Conservation (phyloP, 768 basidiomycete species). For the Mycena albidolilacea region DNA sequence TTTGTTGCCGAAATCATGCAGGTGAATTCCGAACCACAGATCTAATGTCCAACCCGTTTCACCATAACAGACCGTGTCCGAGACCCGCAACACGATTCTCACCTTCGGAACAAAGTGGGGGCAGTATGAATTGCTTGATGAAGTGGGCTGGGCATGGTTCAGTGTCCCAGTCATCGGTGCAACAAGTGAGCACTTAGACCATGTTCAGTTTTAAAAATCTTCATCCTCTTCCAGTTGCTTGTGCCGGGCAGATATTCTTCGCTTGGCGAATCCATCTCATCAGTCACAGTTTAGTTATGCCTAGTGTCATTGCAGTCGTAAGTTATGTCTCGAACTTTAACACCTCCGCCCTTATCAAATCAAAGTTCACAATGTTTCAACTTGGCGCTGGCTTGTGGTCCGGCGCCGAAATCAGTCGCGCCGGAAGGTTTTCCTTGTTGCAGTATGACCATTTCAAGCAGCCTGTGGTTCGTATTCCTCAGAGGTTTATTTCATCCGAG, state of each 20-base stretch:
- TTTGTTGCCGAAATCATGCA: constrained; percentile 38
- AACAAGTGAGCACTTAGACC: constrained; percentile 16
- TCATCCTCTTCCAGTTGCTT: constrained; percentile 34
- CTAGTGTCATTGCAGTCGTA: constrained; percentile 34
- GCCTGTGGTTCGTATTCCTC: constrained; percentile 11
- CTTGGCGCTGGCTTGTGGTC: constrained; percentile 19
- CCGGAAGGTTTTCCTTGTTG: constrained; percentile 12
- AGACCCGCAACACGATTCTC: constrained; percentile 37
- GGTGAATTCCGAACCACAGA: no score
- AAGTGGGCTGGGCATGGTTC: constrained; percentile 38
- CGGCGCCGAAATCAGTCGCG: constrained; percentile 6
- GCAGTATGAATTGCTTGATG: constrained; percentile 27
- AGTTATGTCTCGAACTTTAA: background rate
- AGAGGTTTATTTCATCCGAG: background rate
- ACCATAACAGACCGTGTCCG: constrained; percentile 30
- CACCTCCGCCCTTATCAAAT: background rate
- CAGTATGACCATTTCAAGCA: background rate
- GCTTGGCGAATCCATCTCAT: constrained; percentile 44
- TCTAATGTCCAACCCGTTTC: no score
- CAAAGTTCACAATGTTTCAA: constrained; percentile 13
- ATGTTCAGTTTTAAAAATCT: background rate
- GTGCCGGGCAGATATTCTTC: constrained; percentile 43
- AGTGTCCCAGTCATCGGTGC: constrained; percentile 38
- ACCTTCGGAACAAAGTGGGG: constrained; percentile 41
- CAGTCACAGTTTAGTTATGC: constrained; percentile 23